Base-by-base conservation (phyloP, 805 yeast genomes). In the Clavispora vitiphila region DNA sequence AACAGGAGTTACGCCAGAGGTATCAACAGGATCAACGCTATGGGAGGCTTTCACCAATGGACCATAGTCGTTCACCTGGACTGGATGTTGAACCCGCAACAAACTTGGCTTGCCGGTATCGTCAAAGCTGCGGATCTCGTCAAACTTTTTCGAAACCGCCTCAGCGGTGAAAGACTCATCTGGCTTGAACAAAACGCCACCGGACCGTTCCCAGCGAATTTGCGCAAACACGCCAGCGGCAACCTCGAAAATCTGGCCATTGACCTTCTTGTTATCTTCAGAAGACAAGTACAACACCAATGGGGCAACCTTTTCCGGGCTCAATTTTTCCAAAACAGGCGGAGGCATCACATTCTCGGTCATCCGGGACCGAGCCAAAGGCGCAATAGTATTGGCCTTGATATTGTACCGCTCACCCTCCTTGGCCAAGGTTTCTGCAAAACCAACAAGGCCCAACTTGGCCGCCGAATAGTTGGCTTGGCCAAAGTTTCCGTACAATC, bases 381-480 rank as follows among this genome's bases (percentile, higher is more conserved):
- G 97, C 5, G 96, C 96, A 69, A 91, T 89, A 26, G 82, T 80
- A 62, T 91, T 91, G 37, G 85, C 87, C 48, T 71, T 70, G 60
- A 91, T 91, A 68, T 89, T 88, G 69, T 85, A 79, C 60, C 76
- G 86, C 39, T 63, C 77, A 51, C 99, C 99, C 67, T 91, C 99
- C 68, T 88, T 90, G 20, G 97, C 96, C 58, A 90, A 77, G 8
- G 97, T 89, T 65, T 91, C 96, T 36, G 95, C 84, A 54, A 91
- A 79, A 9, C 97, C 98, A 42, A 91, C 86, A 40, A 89, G 70
- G 14, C 86, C 98, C 48, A 86, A 70, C 65, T 91, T 91, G 18
- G 96, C 97, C 22, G 96, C 90, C 1, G 96, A 81, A 67, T 91
- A 91, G 69, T 91, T 91, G 31, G 96, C 80, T 69, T 91, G 99